A percentile compares a stretch with the other conserved stretches of the same genome.
These are phyloP conservation scores for Podospora pseudocomata DNA, from an alignment of 495 filamentous ascomycete genomes.

Conservation along the genomic window DNA sequence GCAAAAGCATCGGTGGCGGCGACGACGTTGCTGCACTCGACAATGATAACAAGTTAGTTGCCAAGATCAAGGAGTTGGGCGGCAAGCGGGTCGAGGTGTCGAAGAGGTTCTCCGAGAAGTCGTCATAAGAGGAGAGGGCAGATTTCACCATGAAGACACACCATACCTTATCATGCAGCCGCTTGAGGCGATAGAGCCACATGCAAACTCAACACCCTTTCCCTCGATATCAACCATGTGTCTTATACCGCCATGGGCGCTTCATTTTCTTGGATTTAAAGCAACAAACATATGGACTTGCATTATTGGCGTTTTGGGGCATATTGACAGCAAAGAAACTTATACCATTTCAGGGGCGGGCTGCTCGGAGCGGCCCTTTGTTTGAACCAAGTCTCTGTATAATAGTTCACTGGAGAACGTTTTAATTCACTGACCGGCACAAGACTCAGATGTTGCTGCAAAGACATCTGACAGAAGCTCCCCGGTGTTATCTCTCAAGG, in stretches of 20 bases:
- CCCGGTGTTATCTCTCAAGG: background rate
- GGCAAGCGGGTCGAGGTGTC: conserved; percentile 60
- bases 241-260: background rate
- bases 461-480: background rate
- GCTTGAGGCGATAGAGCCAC: background rate
- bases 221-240: background rate
- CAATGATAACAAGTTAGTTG: conserved; percentile 60
- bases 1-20: conserved; percentile 83
- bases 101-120: conserved; percentile 32
- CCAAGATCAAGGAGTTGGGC: conserved; percentile 68
- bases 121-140: conserved; percentile 9
- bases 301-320: conserved; percentile 2
- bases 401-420: background rate
- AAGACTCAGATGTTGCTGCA: background rate
- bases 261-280: conserved; percentile 2
- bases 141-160: conserved; percentile 10
- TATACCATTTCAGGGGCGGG: background rate
- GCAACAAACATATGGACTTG: background rate
- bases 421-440: background rate
- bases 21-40: conserved; percentile 80
- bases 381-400: background rate
- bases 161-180: background rate
- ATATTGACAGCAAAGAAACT: background rate
- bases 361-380: background rate
- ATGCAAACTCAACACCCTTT: background rate